Base-by-base conservation (phyloP, 192 early-diverging fungal species). In the Coemansia guatemalensis region DNA sequence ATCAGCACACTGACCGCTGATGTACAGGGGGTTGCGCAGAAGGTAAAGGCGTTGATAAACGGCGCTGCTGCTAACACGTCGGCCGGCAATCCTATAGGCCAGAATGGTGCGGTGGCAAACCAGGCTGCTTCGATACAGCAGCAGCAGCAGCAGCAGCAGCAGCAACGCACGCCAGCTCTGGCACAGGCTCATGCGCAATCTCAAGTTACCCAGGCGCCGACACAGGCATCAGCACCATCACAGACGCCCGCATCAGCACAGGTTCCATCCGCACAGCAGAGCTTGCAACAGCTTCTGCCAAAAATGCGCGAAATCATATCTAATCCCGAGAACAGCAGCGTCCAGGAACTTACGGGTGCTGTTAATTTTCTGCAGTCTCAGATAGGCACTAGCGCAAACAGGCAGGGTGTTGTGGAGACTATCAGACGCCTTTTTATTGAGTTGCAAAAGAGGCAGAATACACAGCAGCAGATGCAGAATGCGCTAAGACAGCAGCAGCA, bases 361-460 rank as follows among this genome's bases (percentile, higher is more conserved):
- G 29, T 71, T 8, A 64, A 71, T 44, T 23, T 71, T 33, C 32
- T 76, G 32, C 74, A 76, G 53, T 4, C 56, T 8, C 74, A 71
- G 29, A 0, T 58, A 8, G 35, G 29, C 41, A 8, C 29, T 6
- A 4, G 48, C 12, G 21, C 53, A 5, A 58, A 63, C 52, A 71
- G 56, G 56, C 56, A 60, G 22, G 32, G n/a, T 0, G 35, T 67
- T 6, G 21, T 21, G 14, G 68, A 71, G 0, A 22, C 59, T 4
- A 53, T 64, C 3, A 65, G 55, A 20, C 48, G 33, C 8, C 64
- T 76, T 22, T 20, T 56, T 44, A 0, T 67, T 11, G 74, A 66
- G 48, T 14, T 58, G 3, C 62, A 53, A 9, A 60, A 61, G 52
- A 47, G 44, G 9, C 67, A 60, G 52, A 22, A 7, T 14, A n/a